Evolutionary conservation across 805 yeast species (phyloP).

Genomic region (Metschnikowia kofuensis): DNA sequence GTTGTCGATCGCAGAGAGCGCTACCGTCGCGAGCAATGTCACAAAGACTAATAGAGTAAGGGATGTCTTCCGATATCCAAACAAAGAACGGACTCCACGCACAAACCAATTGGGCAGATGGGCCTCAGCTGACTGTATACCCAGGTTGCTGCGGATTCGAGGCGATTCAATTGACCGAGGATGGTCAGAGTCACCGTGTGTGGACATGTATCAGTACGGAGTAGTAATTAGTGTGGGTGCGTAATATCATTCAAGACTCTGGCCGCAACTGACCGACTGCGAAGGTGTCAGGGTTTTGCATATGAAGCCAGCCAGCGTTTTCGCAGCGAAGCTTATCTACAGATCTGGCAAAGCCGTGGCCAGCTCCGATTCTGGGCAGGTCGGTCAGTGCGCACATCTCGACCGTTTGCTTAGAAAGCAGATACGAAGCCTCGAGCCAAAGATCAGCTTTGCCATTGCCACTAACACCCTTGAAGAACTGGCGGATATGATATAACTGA

Average conservation of each 20-base stretch:
- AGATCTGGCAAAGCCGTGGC: slow-evolving; percentile 1
- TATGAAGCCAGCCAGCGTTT: background rate
- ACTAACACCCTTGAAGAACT: background rate
- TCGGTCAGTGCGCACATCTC: background rate
- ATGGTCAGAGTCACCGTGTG: slow-evolving; percentile 10
- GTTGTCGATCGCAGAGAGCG: slow-evolving; percentile 39
- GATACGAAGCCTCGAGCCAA: background rate
- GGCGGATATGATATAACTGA: background rate
- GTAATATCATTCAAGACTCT: no score
- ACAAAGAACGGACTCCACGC: slow-evolving; percentile 42
- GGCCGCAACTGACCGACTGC: background rate
- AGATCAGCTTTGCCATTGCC: no score
- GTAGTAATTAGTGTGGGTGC: background rate
- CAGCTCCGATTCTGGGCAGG: background rate
- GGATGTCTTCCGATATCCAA: slow-evolving; percentile 73
- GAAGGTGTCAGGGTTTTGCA: background rate
- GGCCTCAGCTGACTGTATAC: slow-evolving; percentile 1
- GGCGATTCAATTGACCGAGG: slow-evolving; percentile 7
- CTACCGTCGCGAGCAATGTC: slow-evolving; percentile 43
- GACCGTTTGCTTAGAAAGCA: background rate
- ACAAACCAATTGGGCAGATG: slow-evolving; percentile 21
- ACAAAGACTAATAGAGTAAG: slow-evolving; percentile 53
- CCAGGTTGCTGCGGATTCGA: slow-evolving; percentile 4
- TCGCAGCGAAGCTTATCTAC: slow-evolving; percentile 6
- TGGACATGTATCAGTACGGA: slow-evolving; percentile 3